Conservation (phyloP, 2,329 filamentous ascomycete genomes). For the Beauveria brongniartii region DNA sequence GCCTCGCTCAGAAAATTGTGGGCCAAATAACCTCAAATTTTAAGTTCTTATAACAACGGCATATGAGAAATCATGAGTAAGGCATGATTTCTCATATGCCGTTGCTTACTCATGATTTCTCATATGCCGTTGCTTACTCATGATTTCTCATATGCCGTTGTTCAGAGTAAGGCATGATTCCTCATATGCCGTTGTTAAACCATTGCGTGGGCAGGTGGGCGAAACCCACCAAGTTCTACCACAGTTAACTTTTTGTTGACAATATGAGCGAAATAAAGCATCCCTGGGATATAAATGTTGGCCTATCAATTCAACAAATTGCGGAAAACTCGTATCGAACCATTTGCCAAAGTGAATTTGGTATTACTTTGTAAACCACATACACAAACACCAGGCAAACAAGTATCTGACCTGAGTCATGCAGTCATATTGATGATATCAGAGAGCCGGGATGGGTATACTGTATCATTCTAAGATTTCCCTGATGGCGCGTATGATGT, state of each 20-base stretch:
- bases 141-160: no score
- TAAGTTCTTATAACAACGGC: neutral
- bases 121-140: no score
- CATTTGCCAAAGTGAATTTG: neutral
- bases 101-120: neutral
- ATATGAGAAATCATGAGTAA: no score
- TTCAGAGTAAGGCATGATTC: no score
- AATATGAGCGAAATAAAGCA: neutral
- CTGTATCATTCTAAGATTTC: neutral
- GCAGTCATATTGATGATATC: neutral
- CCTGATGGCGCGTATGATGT: neutral
- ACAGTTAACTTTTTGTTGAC: neutral
- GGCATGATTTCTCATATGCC: no score
- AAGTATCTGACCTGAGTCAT: neutral
- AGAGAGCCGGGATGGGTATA: neutral
- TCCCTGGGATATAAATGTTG: neutral
- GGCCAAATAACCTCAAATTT: neutral
- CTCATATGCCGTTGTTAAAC: no score
- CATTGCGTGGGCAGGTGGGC: neutral
- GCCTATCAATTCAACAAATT: neutral
- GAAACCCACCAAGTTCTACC: neutral
- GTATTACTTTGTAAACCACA: neutral
- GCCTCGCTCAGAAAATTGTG: neutral
- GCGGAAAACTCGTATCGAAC: neutral
- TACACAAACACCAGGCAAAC: neutral